Evolutionary conservation across 805 yeast species (phyloP).

Genomic region (Jamesozyma spencerorum): DNA sequence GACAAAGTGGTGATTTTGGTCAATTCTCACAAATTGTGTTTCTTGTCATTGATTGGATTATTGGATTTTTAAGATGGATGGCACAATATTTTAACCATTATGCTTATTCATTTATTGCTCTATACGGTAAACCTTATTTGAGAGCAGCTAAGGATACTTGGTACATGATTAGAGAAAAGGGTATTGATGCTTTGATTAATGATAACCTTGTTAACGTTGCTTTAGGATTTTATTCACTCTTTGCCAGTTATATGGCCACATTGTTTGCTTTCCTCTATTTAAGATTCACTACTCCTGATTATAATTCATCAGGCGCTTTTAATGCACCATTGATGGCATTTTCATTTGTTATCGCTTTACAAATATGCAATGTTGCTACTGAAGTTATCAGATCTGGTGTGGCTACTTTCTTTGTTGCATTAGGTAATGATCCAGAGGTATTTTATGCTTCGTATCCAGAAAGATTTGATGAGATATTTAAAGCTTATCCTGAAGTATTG

Average conservation of each 20-base stretch:
- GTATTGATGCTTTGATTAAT: constrained; percentile 74
- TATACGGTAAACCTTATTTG: constrained; percentile 74
- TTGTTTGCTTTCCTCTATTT: constrained; percentile 58
- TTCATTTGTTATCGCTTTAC: constrained; percentile 62
- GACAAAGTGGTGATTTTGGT: constrained; percentile 37
- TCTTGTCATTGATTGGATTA: constrained; percentile 46
- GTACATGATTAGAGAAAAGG: constrained; percentile 66
- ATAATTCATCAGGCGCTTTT: constrained; percentile 49
- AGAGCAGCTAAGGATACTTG: constrained; percentile 76
- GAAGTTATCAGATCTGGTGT: constrained; percentile 74
- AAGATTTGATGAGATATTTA: constrained; percentile 52
- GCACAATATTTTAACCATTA: constrained; percentile 82
- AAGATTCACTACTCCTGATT: constrained; percentile 56
- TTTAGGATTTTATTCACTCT: constrained; percentile 62
- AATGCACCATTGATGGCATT: constrained; percentile 71
- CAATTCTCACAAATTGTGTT: constrained; percentile 45
- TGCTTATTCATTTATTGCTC: constrained; percentile 78
- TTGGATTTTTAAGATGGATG: constrained; percentile 66
- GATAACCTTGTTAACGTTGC: constrained; percentile 78
- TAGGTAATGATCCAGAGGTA: constrained; percentile 78
- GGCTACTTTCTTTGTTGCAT: constrained; percentile 73
- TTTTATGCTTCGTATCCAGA: constrained; percentile 66
- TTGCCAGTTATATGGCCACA: constrained; percentile 59
- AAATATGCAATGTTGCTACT: constrained; percentile 62
- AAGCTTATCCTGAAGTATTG: constrained; percentile 60